phyloP scores from a whole-genome alignment of 352 stramenopile genomes.

The Aphanomyces cochlioides region DNA sequence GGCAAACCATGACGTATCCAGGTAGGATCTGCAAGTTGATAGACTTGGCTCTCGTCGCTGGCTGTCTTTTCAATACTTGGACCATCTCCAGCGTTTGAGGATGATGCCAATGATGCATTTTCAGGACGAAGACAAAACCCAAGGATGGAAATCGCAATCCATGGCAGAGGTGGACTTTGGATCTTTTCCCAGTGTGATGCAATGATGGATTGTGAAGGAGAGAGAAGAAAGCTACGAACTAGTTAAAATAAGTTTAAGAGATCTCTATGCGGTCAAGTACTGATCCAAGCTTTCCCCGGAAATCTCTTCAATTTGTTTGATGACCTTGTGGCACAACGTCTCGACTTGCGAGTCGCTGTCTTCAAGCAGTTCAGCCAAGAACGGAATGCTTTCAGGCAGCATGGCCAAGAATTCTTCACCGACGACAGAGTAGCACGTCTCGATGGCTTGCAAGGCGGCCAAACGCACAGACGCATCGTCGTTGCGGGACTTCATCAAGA shows the following conservation, averaged over 20 bases:
- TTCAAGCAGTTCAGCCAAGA: slow-evolving; percentile 85
- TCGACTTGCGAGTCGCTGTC: slow-evolving; percentile 82
- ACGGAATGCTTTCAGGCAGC: slow-evolving; percentile 86
- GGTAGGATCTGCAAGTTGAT: too few relatives aligned
- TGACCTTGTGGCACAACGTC: slow-evolving; percentile 79
- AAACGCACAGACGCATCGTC: slow-evolving; percentile 60
- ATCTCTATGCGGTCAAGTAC: slow-evolving; percentile 58
- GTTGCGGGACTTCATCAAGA: slow-evolving; percentile 85
- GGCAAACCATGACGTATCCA: too few relatives aligned
- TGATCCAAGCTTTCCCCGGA: slow-evolving; percentile 86
- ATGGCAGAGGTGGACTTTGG: too few relatives aligned
- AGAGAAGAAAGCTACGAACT: neutral
- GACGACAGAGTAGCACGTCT: slow-evolving; percentile 84
- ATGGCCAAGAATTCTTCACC: slow-evolving; percentile 86
- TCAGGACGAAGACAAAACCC: too few relatives aligned
- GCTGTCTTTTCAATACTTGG: too few relatives aligned
- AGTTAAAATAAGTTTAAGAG: slow-evolving; percentile 22
- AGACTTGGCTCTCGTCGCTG: too few relatives aligned
- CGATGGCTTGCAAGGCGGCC: slow-evolving; percentile 69
- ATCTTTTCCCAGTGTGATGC: too few relatives aligned
- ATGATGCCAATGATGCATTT: too few relatives aligned
- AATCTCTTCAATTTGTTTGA: slow-evolving; percentile 88
- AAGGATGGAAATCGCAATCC: too few relatives aligned
- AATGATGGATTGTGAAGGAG: too few relatives aligned
- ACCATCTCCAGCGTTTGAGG: too few relatives aligned